Percentiles rank a stretch among this genome's conserved stretches.
phyloP scores from a whole-genome alignment of 345 rosid genomes.

The Linum lewisii region DNA sequence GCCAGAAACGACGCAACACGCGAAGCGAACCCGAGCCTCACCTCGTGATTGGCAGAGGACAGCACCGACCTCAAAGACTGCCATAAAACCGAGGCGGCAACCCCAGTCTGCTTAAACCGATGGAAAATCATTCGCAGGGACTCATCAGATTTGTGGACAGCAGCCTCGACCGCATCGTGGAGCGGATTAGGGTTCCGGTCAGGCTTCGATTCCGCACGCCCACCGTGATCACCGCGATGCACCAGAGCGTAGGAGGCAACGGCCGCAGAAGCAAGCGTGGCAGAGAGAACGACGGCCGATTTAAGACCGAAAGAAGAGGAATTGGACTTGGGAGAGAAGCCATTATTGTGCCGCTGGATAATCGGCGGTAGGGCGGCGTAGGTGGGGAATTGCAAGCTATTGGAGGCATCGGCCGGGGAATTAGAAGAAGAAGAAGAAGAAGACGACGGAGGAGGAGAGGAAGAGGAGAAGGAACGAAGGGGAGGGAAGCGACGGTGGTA shows the following conservation, averaged over 20 bases:
- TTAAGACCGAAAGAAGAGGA: conserved; percentile 28
- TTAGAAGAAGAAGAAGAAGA: conserved; percentile 23
- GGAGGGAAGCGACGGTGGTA: conserved; percentile 25
- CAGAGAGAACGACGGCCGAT: conserved; percentile 44
- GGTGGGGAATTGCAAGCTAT: conserved; percentile 20
- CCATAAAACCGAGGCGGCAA: conserved; percentile 81
- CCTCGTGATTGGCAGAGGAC: conserved; percentile 91
- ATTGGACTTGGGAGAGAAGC: conserved; percentile 11
- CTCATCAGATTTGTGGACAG: conserved; percentile 44
- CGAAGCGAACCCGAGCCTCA: conserved; percentile 79
- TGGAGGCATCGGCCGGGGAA: conserved; percentile 18
- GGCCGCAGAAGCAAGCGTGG: conserved; percentile 44
- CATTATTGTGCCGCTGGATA: conserved; percentile 14
- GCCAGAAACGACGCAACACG: conserved; percentile 85
- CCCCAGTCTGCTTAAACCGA: conserved; percentile 65
- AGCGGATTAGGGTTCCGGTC: conserved; percentile 25
- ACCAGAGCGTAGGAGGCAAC: conserved; percentile 37
- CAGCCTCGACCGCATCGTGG: conserved; percentile 32
- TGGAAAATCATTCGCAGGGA: conserved; percentile 47
- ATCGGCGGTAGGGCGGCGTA: conserved; percentile 23
- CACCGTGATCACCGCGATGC: conserved; percentile 14
- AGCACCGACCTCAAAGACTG: conserved; percentile 81
- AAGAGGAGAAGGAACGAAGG: conserved; percentile 27
- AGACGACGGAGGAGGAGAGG: conserved; percentile 22
- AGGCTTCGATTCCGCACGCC: conserved; percentile 6